phyloP scores from a whole-genome alignment of 2,329 filamentous ascomycete species.

The Colletotrichum sp. region DNA sequence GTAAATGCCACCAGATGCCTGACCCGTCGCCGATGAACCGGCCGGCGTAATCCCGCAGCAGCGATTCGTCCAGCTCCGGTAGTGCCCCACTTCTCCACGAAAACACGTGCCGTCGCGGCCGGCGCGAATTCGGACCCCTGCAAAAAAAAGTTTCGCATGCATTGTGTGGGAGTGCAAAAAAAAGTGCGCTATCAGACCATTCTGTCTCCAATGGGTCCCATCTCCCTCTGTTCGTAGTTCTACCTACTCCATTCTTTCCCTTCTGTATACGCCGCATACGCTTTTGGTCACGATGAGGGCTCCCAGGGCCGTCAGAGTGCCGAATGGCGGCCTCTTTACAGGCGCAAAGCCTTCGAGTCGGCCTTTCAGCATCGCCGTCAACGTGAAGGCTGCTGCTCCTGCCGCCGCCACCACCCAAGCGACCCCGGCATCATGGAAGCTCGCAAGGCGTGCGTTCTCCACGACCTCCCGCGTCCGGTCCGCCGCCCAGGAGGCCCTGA shows the following conservation, averaged over 20 bases:
- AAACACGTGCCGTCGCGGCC: constrained; percentile 22
- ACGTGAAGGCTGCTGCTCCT: constrained; percentile 10
- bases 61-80: background rate
- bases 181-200: constrained; percentile 22
- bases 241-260: background rate
- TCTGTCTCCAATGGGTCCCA: constrained; percentile 11
- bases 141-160: constrained; percentile 28
- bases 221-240: constrained; percentile 9
- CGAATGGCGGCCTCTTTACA: constrained; percentile 41
- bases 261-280: background rate
- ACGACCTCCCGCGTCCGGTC: constrained; percentile 31
- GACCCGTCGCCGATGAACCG: background rate
- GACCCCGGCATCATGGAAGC: constrained; percentile 1
- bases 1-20: background rate
- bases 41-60: background rate
- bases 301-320: constrained; percentile 43
- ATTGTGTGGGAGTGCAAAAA: constrained; percentile 16
- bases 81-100: constrained; percentile 2
- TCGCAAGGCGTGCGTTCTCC: constrained; percentile 35
- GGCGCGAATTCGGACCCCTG: constrained; percentile 13
- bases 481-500: constrained; percentile 49
- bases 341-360: constrained; percentile 31
- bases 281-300: constrained; percentile 40
- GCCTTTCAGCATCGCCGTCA: constrained; percentile 31
- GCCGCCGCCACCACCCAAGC: background rate